Base-by-base conservation (phyloP, 257 asterid genomes). In the Coffea canephora region DNA sequence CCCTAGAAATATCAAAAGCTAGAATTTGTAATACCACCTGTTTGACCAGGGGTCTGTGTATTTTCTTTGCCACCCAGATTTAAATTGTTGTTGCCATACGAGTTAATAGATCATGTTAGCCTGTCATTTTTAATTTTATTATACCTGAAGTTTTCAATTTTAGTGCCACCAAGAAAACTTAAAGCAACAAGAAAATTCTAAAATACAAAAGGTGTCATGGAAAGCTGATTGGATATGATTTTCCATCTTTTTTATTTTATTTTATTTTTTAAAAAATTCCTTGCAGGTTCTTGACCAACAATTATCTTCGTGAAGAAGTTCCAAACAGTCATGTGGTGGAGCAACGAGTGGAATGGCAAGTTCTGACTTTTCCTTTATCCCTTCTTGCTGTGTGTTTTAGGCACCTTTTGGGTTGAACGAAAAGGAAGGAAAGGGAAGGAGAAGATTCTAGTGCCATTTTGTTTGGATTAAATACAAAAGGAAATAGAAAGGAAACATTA, bases 311-410 rank as follows among this genome's bases (percentile, higher is more conserved):
- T 76, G 99, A 93, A 86, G 98, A 94, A 89, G 90, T 92, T 86
- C 93, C 94, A 48, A 94, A 89, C 81, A 96, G 98, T 84, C 97
- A 96, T 88, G 99, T 89, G 77, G 98, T 96, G 79, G 98, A 96
- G 89, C 99, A 96, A 79, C 91, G 95, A 82, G 98, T 96, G 70
- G 99, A 94, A 89, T 96, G 99, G 99, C 83, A 89, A 90, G 97
- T 90, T 79, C 82, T 65, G 59, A 82, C 73, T 81, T 75, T 81
- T 69, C 75, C 78, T 55, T 18, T 78, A 25, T 18, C 73, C 39
- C 55, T 67, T 27, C 68, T 76, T 74, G 67, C 18, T 70, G 11
- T 77, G n/a, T 77, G 52, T 57, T 71, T 78, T 73, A 39, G 43
- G 43, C 5, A 0, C 43, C 43, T 2, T 39, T 39, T 39, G 43